Conservation (phyloP, 2,329 filamentous ascomycete species). For the Rhynchosporium secalis region DNA sequence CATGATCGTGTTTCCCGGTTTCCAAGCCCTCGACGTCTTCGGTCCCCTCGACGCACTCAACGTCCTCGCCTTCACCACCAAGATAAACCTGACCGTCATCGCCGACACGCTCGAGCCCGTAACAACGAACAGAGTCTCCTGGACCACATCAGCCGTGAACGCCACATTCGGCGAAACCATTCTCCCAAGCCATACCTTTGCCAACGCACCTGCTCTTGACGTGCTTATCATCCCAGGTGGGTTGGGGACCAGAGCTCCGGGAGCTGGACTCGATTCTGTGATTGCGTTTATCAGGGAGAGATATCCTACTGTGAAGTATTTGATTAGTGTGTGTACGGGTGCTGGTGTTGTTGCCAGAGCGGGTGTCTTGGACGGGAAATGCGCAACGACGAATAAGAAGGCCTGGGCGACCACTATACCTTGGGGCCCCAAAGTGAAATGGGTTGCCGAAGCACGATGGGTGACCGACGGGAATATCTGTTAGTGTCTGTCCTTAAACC, state of each 20-base stretch:
- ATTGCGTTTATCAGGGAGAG: slow-evolving; percentile 1
- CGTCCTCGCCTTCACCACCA: slow-evolving; percentile 27
- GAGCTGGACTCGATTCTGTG: not conserved
- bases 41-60: slow-evolving; percentile 39
- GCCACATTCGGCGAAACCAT: slow-evolving; percentile 11
- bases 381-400: slow-evolving; percentile 14
- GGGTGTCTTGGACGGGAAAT: slow-evolving; percentile 8
- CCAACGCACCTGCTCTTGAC: slow-evolving; percentile 10
- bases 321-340: slow-evolving; percentile 68
- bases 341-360: slow-evolving; percentile 42
- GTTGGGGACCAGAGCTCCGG: slow-evolving; percentile 1
- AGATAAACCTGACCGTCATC: slow-evolving; percentile 35
- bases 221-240: slow-evolving; percentile 16
- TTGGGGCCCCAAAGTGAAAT: slow-evolving; percentile 3
- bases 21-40: slow-evolving; percentile 39
- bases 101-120: slow-evolving; percentile 32
- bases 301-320: slow-evolving; percentile 41
- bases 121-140: slow-evolving; percentile 1
- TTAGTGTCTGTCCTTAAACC: not conserved
- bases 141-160: not conserved
- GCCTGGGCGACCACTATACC: not conserved
- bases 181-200: slow-evolving; percentile 14
- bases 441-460: slow-evolving; percentile 10
- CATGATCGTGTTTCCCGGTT: slow-evolving; percentile 45
- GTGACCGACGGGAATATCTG: slow-evolving; percentile 9